Evolutionary conservation across 2,329 filamentous ascomycete species (phyloP).

Genomic region (Trichoderma asperellum): DNA sequence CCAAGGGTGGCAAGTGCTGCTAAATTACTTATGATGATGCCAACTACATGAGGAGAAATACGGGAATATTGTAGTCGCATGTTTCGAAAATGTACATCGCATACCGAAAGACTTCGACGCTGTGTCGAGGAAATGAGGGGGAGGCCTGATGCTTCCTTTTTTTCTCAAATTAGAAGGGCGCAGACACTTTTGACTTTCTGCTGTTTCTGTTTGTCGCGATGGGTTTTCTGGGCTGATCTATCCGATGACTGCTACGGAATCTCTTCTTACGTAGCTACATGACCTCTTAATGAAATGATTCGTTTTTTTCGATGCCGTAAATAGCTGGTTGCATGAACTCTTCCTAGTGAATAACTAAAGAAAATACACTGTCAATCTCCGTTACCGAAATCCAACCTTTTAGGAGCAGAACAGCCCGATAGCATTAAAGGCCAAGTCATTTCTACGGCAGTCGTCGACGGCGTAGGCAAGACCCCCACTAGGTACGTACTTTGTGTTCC

Average conservation of each 20-base stretch:
- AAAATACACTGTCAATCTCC: no score
- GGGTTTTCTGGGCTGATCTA: constrained; percentile 44
- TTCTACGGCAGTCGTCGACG: neutral
- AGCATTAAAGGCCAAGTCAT: neutral
- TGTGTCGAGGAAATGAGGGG: constrained; percentile 42
- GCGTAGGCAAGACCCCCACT: neutral
- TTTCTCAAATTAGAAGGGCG: constrained; percentile 46
- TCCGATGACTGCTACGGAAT: constrained; percentile 45
- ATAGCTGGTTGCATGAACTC: neutral
- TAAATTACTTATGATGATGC: constrained; percentile 50
- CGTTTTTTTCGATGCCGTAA: constrained; percentile 6
- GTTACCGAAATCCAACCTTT: neutral
- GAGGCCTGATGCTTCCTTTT: constrained; percentile 42
- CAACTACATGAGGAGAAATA: constrained; percentile 40
- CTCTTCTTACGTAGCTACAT: constrained; percentile 47
- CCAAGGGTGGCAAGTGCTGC: constrained; percentile 82
- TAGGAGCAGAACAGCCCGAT: neutral
- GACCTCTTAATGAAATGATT: constrained; percentile 41
- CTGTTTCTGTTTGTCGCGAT: constrained; percentile 47
- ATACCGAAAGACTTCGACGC: constrained; percentile 39
- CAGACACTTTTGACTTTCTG: constrained; percentile 46
- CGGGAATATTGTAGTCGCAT: constrained; percentile 39
- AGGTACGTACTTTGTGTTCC: neutral
- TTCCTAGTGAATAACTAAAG: neutral
- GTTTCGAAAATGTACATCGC: constrained; percentile 42